Conservation (phyloP, 1,284 basidiomycete species). For the Coriolopsis trogii region DNA sequence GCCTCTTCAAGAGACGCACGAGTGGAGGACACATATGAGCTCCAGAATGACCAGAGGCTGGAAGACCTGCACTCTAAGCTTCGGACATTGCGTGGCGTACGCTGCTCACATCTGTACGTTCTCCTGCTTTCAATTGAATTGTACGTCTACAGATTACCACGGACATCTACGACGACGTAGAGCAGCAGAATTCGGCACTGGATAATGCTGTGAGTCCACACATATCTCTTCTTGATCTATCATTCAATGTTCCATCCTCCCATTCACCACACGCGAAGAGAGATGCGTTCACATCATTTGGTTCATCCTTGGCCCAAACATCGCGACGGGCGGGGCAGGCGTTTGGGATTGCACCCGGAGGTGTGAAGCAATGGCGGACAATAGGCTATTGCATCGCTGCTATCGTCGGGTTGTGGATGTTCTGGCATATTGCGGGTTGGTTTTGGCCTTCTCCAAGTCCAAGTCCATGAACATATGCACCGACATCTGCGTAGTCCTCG, state of each 20-base stretch:
- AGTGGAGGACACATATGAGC: conserved; percentile 72
- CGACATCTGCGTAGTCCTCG: too few species aligned
- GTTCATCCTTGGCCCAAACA: conserved; percentile 60
- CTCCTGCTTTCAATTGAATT: conserved; percentile 1
- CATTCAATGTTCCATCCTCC: background rate
- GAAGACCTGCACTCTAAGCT: conserved; percentile 83
- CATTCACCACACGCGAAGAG: conserved; percentile 42
- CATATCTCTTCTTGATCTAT: background rate
- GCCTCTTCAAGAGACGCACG: conserved; percentile 27
- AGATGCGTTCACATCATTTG: conserved; percentile 69
- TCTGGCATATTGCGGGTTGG: conserved; percentile 42
- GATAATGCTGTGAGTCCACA: conserved; percentile 65
- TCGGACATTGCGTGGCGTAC: conserved; percentile 72
- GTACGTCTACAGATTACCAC: conserved; percentile 61
- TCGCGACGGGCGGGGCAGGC: conserved; percentile 68
- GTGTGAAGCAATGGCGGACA: conserved; percentile 67
- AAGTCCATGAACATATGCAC: conserved; percentile 12
- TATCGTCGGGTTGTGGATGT: conserved; percentile 46
- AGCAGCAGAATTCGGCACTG: conserved; percentile 76
- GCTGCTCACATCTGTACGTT: conserved; percentile 29
- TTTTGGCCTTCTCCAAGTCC: conserved; percentile 30
- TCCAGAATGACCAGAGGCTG: conserved; percentile 80
- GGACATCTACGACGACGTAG: conserved; percentile 80
- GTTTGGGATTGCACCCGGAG: conserved; percentile 66
- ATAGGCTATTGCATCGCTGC: conserved; percentile 58